A percentile compares a stretch with the other conserved stretches of the same genome.
Conservation (phyloP, 2,329 filamentous ascomycete species). For the Lasiodiplodia sp. region DNA sequence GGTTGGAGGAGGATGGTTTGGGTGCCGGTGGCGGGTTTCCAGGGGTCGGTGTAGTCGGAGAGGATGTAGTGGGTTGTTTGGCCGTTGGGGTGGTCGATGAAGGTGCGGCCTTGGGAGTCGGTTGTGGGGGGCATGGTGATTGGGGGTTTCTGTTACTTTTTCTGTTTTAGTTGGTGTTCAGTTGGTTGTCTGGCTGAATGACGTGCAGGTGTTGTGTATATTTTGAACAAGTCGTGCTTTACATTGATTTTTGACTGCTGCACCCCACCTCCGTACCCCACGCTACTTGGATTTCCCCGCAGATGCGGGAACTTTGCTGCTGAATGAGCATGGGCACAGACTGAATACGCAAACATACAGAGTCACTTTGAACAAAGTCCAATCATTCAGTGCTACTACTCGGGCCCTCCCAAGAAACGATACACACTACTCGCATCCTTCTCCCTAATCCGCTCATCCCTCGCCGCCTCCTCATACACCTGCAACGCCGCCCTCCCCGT, state of each 20-base stretch:
- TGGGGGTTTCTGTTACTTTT: not conserved
- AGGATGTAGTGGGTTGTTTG: slow-evolving; percentile 43
- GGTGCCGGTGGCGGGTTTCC: slow-evolving; percentile 35
- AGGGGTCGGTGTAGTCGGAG: slow-evolving; percentile 41
- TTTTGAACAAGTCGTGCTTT: too few species aligned
- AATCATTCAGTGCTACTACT: not conserved
- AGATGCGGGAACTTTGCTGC: not conserved
- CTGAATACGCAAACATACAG: not conserved
- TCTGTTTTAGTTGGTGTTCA: not conserved
- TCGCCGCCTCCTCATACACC: slow-evolving; percentile 39
- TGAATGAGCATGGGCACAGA: not conserved
- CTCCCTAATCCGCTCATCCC: slow-evolving; percentile 35
- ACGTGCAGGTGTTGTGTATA: too few species aligned
- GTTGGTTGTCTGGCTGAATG: too few species aligned
- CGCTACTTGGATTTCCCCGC: not conserved
- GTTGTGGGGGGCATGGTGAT: slow-evolving; percentile 4
- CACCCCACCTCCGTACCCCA: slow-evolving; percentile 11
- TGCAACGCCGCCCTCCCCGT: slow-evolving; percentile 42
- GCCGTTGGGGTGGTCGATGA: slow-evolving; percentile 40
- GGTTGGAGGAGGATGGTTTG: slow-evolving; percentile 49
- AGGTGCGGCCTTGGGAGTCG: slow-evolving; percentile 38
- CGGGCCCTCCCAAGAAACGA: slow-evolving; percentile 4
- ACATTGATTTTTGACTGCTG: not conserved
- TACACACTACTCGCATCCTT: slow-evolving; percentile 21
- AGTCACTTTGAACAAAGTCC: not conserved